These are phyloP conservation scores for Paraphoma chrysanthemicola DNA, from an alignment of 2,329 filamentous ascomycete genomes.

Conservation along the genomic window DNA sequence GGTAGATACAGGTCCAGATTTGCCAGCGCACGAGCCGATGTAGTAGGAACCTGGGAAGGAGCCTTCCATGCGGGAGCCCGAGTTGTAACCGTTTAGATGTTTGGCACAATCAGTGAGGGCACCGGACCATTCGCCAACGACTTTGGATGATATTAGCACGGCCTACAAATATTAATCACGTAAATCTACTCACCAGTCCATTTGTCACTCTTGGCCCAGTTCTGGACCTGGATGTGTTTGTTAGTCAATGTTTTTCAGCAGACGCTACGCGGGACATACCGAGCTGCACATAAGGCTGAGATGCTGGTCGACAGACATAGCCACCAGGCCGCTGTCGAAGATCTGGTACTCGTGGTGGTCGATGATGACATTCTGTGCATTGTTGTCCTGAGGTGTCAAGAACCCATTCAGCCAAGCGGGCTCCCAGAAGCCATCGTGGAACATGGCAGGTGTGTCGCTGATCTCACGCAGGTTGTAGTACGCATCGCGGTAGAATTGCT, in stretches of 20 bases:
- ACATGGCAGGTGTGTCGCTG: constrained; percentile 57
- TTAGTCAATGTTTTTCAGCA: not conserved
- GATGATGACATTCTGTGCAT: constrained; percentile 62
- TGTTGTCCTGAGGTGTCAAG: constrained; percentile 58
- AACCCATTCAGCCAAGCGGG: constrained; percentile 66
- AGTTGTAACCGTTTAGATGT: constrained; percentile 51
- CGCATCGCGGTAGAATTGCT: constrained; percentile 63
- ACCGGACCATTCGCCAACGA: constrained; percentile 72
- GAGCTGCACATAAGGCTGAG: constrained; percentile 63
- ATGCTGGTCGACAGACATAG: constrained; percentile 60
- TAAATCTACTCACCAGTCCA: constrained; percentile 53
- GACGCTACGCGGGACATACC: constrained; percentile 28
- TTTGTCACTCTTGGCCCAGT: constrained; percentile 64
- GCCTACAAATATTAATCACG: constrained; percentile 56
- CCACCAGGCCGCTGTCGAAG: constrained; percentile 61
- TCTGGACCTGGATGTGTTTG: constrained; percentile 20
- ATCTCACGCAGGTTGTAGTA: constrained; percentile 58
- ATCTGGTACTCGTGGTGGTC: constrained; percentile 75
- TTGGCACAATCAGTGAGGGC: constrained; percentile 68
- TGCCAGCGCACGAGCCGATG: constrained; percentile 61
- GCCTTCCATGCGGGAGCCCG: constrained; percentile 67
- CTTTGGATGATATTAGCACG: constrained; percentile 49
- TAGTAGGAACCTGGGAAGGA: constrained; percentile 55
- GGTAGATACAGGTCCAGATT: constrained; percentile 57
- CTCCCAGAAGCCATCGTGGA: constrained; percentile 64